Base-by-base conservation (phyloP, 1,284 basidiomycete genomes). In the Trametes versicolor region DNA sequence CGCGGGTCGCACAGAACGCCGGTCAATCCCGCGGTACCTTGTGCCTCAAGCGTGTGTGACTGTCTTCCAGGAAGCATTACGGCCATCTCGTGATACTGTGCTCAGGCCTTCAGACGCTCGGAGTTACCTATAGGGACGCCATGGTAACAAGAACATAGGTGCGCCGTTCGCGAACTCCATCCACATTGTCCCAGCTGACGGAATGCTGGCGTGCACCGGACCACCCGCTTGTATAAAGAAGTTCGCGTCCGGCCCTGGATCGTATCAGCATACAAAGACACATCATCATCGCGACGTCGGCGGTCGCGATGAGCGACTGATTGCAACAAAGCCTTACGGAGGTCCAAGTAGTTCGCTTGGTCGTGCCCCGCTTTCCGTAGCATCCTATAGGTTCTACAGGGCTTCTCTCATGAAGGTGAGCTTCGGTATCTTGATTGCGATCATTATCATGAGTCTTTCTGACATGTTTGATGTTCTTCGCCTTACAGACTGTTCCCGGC, bases 401-500 rank as follows among this genome's bases (percentile, higher is more conserved):
- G 23, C 41, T 56, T 51, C 53, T 34, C 60, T 21, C 45, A 55
- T 25, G 19, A 27, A n/a, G 19, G 37, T 45, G 29, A 36, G 34
- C 43, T 51, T 58, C 55, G 54, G 58, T 60, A 55, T 53, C 49
- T 61, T 60, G 63, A 61, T 60, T 54, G 55, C 39, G 51, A 65
- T 53, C 57, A 43, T 19, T 21, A 52, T 58, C 47, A 53, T 48
- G 39, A 65, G 59, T 25, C 59, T 62, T 45, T 62, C 23, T 56
- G 60, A 56, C 60, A 56, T 21, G 15, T 36, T 25, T 58, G 64
- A 62, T 57, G 51, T 58, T 62, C 64, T 50, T 41, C 29, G 12
- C 45, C 25, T 29, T 55, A 29, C 25, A 51, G 50, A n/a, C 7
- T 32, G 19, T 27, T 45, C 29, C 23, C 39, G 10, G 32, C 21